Conservation (phyloP, 257 asterid genomes). For the Rauvolfia tetraphylla region DNA sequence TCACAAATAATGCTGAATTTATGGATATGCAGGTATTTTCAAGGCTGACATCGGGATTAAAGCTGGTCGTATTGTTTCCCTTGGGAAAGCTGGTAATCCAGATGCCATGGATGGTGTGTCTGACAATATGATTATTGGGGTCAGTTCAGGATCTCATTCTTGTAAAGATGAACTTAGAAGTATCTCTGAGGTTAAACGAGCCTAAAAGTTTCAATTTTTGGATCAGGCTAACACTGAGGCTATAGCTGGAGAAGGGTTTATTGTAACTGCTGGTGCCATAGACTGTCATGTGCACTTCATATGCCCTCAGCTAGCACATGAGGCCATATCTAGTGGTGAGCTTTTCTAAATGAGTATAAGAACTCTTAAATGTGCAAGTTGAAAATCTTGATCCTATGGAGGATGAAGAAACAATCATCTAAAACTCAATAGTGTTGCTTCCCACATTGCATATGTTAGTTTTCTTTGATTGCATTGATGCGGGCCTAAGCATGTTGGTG, state of each 20-base stretch:
- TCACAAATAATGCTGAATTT: constrained; percentile 80
- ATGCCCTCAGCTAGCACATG: constrained; percentile 91
- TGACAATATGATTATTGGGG: constrained; percentile 62
- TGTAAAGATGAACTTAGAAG: constrained; percentile 1
- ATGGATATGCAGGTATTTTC: constrained; percentile 80
- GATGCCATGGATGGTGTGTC: constrained; percentile 64
- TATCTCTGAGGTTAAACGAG: constrained; percentile 14
- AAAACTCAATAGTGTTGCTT: background rate
- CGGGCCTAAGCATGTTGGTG: background rate
- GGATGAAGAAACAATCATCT: background rate
- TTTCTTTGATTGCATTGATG: background rate
- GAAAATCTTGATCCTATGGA: background rate
- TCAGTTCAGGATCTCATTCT: constrained; percentile 36
- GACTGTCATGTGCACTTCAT: constrained; percentile 98
- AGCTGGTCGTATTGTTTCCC: constrained; percentile 56
- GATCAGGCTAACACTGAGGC: constrained; percentile 84
- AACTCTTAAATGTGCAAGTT: background rate
- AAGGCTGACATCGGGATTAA: constrained; percentile 94
- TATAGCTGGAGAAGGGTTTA: constrained; percentile 94
- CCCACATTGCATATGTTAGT: background rate
- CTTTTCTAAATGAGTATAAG: constrained; percentile 10
- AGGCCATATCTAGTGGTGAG: constrained; percentile 95
- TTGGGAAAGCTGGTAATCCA: constrained; percentile 94
- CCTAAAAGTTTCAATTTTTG: constrained; percentile 14
- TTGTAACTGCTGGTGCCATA: constrained; percentile 92